Conservation (phyloP, 2,329 filamentous ascomycete genomes). For the Tolypocladium tropicale region DNA sequence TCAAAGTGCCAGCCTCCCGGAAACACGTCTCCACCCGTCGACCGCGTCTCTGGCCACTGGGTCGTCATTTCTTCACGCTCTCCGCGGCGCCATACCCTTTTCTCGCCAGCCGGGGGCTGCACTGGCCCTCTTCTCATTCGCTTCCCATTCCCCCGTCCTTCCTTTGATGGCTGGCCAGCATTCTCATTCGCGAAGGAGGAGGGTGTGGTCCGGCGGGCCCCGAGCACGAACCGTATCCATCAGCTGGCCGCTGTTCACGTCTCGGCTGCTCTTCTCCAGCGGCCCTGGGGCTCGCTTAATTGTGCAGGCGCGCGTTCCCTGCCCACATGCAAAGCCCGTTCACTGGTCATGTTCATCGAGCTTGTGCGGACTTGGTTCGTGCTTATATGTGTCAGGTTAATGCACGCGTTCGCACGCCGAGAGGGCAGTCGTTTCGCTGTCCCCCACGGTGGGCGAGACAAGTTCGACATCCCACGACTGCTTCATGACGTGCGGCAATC, state of each 20-base stretch:
- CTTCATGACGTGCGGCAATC: neutral
- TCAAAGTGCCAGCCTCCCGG: neutral
- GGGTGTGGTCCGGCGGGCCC: neutral
- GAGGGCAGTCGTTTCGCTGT: neutral
- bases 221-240: neutral
- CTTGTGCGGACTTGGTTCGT: neutral
- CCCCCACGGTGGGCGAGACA: neutral
- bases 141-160: neutral
- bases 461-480: neutral
- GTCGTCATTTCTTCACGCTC: neutral
- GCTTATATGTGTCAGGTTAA: neutral
- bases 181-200: neutral
- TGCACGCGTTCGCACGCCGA: neutral
- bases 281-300: neutral
- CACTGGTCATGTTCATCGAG: neutral
- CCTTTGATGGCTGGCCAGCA: neutral
- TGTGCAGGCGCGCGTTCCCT: neutral
- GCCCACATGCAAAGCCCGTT: neutral
- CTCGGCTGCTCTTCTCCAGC: neutral
- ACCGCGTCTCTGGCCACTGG: neutral
- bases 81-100: neutral
- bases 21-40: conserved; percentile 1
- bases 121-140: neutral
- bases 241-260: neutral
- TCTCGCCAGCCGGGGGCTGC: neutral